These are phyloP conservation scores for Leishmania lainsoni DNA, from an alignment of 208 protist species.

Conservation along the genomic window DNA sequence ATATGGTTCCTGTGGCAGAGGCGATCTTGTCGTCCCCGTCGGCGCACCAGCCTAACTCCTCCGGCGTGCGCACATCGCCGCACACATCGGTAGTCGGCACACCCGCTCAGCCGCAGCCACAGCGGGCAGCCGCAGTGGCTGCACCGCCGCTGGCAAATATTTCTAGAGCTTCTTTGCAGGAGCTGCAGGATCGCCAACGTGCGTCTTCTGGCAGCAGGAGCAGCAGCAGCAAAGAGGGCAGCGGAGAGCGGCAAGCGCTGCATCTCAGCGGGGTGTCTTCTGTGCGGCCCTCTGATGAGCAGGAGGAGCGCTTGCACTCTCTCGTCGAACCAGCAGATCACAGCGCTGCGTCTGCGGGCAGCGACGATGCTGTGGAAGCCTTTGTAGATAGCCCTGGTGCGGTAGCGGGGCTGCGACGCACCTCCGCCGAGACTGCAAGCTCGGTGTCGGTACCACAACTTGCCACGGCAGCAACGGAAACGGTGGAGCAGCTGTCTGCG, in stretches of 20 bases:
- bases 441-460: background rate
- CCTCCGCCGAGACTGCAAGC: background rate
- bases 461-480: constrained; percentile 4
- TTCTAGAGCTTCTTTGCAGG: background rate
- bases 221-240: constrained; percentile 21
- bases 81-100: background rate
- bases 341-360: constrained; percentile 31
- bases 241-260: constrained; percentile 21
- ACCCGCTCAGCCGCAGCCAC: background rate
- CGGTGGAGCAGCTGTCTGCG: constrained; percentile 23
- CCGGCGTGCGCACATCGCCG: background rate
- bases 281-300: constrained; percentile 24
- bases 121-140: background rate
- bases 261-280: constrained; percentile 45
- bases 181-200: constrained; percentile 18
- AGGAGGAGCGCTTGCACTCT: constrained; percentile 26
- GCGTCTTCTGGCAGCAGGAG: constrained; percentile 13
- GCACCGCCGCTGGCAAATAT: background rate
- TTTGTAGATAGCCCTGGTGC: background rate
- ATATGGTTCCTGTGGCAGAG: constrained; percentile 22
- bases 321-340: constrained; percentile 24
- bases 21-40: constrained; percentile 30
- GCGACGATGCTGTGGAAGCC: constrained; percentile 2
- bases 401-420: background rate
- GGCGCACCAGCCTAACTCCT: constrained; percentile 9